A percentile compares a stretch with the other conserved stretches of the same genome.
Conservation (phyloP, 176 grass and related monocot genomes). For the maize (Zea mays) region Zm-B73-REFERENCE-NAM-5.0 NC_050104.1:159146001-159146500, state of each 20-base stretch:
- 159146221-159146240: neutral
- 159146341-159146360: neutral
- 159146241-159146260: constrained; percentile 77
- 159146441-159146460: neutral
- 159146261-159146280: constrained; percentile 96
- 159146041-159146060: neutral
- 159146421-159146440: constrained; percentile 5
- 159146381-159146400: neutral
- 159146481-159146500: constrained; percentile 3
- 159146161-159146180: neutral
- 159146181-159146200: neutral
- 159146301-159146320: constrained; percentile 82
- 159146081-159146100: neutral
- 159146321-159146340: constrained; percentile 1
- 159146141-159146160: neutral
- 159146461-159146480: neutral
- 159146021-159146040: neutral
- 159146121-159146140: constrained; percentile 19
- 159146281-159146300: constrained; percentile 98
- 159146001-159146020: neutral
- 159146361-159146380: neutral
- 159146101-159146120: constrained; percentile 15
- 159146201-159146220: neutral
- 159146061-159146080: neutral
- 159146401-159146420: neutral